Evolutionary conservation across 192 early-diverging fungal species (phyloP), one percentile per base, ranked within the genome.

Genomic region (Umbelopsis sp.): DNA sequence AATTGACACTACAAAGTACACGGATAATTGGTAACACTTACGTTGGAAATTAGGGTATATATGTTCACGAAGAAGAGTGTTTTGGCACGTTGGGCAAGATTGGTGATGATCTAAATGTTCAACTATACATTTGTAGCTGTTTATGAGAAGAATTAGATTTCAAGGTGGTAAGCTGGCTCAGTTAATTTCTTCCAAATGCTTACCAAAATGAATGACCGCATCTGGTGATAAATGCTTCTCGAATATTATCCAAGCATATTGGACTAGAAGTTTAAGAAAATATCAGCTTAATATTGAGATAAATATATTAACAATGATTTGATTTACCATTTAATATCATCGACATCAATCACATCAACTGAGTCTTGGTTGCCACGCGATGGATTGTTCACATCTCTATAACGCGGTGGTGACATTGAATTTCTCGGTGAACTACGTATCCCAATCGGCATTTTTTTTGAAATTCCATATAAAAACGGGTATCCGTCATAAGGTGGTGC

Each of bases 201-300:
- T 82, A 89, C 89, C 92, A 96, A 80, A 92, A 96, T 6, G 92
- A 93, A 77, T 96, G 94, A 1, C 94, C 93, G 78, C 94, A 96
- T 25, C 83, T 82, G 2, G 92, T 87, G 74, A 93, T 86, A 75
- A 90, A 94, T 0, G 92, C 91, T 54, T 93, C 89, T 34, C 78
- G 78, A 69, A 96, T 90, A 17, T 84, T 78, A 41, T 88, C 82
- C 26, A 90, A 75, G 66, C 94, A 96, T 31, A 96, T 93, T 25
- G 92, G 90, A 71, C 94, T 86, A 74, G n/a, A 2, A 21, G 20
- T 2, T 47, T 47, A 38, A 11, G 12, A 6, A 41, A 41, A 6
- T 11, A 5, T 41, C 12, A 41, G 12, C 12, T 11, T 11, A 41
- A 5, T 5, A 6, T 11, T 41, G 2, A 11, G 7, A 41, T 41